Base-by-base conservation (phyloP, 2,329 filamentous ascomycete species). In the Lachnellula occidentalis region DNA sequence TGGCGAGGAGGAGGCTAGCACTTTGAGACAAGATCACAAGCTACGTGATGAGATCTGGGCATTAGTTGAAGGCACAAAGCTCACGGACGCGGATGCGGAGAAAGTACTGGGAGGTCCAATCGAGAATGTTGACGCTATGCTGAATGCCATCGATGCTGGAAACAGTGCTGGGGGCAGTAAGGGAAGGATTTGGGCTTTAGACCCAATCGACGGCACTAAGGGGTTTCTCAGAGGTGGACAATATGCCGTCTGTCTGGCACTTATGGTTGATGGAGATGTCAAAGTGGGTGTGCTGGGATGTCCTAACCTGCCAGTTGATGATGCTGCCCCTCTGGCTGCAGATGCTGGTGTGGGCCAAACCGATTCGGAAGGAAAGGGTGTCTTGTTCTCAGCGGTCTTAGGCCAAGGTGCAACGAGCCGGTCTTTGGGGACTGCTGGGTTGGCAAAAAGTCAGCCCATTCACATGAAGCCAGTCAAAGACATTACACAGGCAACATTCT, bases 121-220 rank as follows among this genome's bases (percentile, higher is more conserved):
- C 61, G 73, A 79, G 67, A 81, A 76, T 63, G 80, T 83, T 55
- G 84, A 90, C 55, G 75, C 78, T 39, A 85, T 88, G 84, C 71
- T 88, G 57, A 76, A 82, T 61, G 73, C 85, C 39, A 84, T 90
- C 61, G 86, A 89, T 73, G 72, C 73, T 58, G 86, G 86, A 42
- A 81, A 81, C 69, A 89, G 85, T 72, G 73, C 80, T 54, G 90
- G 90, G 57, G 90, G 90, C 27, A 71, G 74, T 57, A 79, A 76
- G 61, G 91, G 90, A 59, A 80, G 94, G 62, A 90, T 97, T 71
- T 99, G 94, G 94, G 89, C 92, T 41, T 85, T 99, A 54, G 94
- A 99, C 72, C 94, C 94, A 56, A 96, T 99, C 59, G 94, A 99
- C 72, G 94, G 94, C 62, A 99, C 94, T 51, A 96, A 96, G 76